These are phyloP conservation scores for Teunomyces pallodes DNA, from an alignment of 805 yeast genomes.

Conservation along the genomic window DNA sequence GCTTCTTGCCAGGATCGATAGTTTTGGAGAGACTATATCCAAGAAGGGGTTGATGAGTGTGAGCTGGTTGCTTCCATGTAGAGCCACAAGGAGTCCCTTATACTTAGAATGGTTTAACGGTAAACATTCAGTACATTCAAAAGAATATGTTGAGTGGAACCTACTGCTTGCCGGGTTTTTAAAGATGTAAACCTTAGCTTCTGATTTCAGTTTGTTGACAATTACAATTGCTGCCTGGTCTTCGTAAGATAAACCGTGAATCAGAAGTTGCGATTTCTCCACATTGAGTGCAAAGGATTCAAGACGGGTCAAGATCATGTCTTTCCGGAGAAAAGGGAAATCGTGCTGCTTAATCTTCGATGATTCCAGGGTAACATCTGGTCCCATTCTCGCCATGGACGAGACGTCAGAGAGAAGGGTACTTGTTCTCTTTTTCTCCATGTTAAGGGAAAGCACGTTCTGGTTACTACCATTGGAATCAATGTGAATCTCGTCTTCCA, in stretches of 20 bases:
- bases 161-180: slow-evolving; percentile 29
- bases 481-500: slow-evolving; percentile 37
- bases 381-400: slow-evolving; percentile 45
- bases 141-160: slow-evolving; percentile 29
- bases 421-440: slow-evolving; percentile 45
- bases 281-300: slow-evolving; percentile 39
- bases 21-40: slow-evolving; percentile 40
- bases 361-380: slow-evolving; percentile 31
- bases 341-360: slow-evolving; percentile 25
- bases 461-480: slow-evolving; percentile 12
- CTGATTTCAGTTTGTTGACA: slow-evolving; percentile 39
- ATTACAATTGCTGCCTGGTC: slow-evolving; percentile 64
- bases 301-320: slow-evolving; percentile 65
- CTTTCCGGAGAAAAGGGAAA: slow-evolving; percentile 49
- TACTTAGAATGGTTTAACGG: slow-evolving; percentile 32
- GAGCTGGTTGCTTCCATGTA: slow-evolving; percentile 34
- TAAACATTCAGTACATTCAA: slow-evolving; percentile 35
- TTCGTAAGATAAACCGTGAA: slow-evolving; percentile 40
- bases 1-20: slow-evolving; percentile 12
- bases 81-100: slow-evolving; percentile 45
- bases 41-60: slow-evolving; percentile 56
- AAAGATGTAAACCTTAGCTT: slow-evolving; percentile 52
- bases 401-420: slow-evolving; percentile 42
- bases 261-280: slow-evolving; percentile 29
- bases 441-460: slow-evolving; percentile 29